These are phyloP conservation scores for Annulohypoxylon moriforme DNA, from an alignment of 495 filamentous ascomycete species.

Conservation along the genomic window DNA sequence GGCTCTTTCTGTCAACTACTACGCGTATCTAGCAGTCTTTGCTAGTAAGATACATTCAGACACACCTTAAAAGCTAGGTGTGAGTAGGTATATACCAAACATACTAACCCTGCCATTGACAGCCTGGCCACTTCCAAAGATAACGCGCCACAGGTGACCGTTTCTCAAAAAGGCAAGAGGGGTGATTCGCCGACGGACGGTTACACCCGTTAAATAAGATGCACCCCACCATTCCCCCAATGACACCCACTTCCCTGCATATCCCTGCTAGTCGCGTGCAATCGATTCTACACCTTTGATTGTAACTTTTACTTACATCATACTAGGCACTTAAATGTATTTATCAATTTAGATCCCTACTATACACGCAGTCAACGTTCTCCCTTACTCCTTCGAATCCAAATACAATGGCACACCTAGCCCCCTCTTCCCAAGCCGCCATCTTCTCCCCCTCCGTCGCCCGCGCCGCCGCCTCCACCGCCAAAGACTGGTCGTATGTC, in stretches of 20 bases:
- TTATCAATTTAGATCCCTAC: not conserved
- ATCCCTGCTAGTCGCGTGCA: slow-evolving; percentile 36
- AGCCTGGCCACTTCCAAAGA: slow-evolving; percentile 38
- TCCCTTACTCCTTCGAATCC: not conserved
- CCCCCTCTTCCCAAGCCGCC: slow-evolving; percentile 57
- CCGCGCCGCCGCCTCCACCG: slow-evolving; percentile 69
- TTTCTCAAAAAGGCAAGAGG: slow-evolving; percentile 34
- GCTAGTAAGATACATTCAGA: slow-evolving; percentile 17
- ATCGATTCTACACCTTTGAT: not conserved
- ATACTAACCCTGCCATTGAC: slow-evolving; percentile 35
- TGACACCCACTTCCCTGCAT: not conserved
- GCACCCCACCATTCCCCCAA: slow-evolving; percentile 27
- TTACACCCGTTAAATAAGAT: slow-evolving; percentile 3
- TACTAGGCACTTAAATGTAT: not conserved
- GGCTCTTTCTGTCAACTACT: slow-evolving; percentile 25
- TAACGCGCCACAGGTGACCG: slow-evolving; percentile 13
- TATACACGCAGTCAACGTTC: not conserved
- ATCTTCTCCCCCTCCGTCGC: slow-evolving; percentile 80
- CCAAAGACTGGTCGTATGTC: slow-evolving; percentile 89
- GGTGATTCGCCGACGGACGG: slow-evolving; percentile 23
- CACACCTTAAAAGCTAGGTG: not conserved
- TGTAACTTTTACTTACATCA: not conserved
- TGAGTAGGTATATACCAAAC: slow-evolving; percentile 20
- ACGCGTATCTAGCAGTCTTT: slow-evolving; percentile 27
- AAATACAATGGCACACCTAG: slow-evolving; percentile 61